A percentile compares a stretch with the other conserved stretches of the same genome.
These are phyloP conservation scores for Arachis stenosperma DNA, from an alignment of 306 rosid species.

Conservation along the genomic window DNA sequence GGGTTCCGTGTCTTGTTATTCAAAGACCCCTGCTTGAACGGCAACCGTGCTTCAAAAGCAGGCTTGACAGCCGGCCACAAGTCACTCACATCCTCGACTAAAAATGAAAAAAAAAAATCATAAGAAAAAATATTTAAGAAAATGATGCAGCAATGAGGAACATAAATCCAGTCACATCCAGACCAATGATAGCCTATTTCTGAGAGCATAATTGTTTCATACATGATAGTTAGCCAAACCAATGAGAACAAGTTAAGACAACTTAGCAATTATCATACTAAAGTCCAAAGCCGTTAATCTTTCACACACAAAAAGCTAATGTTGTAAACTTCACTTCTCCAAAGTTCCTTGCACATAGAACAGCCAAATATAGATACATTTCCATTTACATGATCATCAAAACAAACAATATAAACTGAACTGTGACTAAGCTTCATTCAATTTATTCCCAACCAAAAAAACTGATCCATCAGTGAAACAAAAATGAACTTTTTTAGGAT, in stretches of 20 bases:
- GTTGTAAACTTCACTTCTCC: not conserved
- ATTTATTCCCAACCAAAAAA: not conserved
- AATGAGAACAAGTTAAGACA: slow-evolving; percentile 22
- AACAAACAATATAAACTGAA: slow-evolving; percentile 14
- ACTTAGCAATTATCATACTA: not conserved
- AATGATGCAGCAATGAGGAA: not conserved
- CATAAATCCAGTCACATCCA: slow-evolving; percentile 5
- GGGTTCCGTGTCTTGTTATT: slow-evolving; percentile 95
- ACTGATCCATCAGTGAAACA: slow-evolving; percentile 4
- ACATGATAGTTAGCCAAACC: not conserved
- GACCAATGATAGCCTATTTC: slow-evolving; percentile 24
- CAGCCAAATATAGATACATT: not conserved
- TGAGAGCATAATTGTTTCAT: not conserved
- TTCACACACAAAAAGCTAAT: not conserved
- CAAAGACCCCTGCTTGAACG: slow-evolving; percentile 76
- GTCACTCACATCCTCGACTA: slow-evolving; percentile 99
- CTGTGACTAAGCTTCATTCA: not conserved
- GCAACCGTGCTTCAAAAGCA: slow-evolving; percentile 80
- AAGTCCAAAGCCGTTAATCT: not conserved
- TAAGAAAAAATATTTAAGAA: not conserved
- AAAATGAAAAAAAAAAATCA: slow-evolving; percentile 30
- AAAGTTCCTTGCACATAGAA: not conserved
- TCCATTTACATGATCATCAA: slow-evolving; percentile 3
- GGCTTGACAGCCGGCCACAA: slow-evolving; percentile 91
- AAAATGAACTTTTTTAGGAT: slow-evolving; percentile 16